These are phyloP conservation scores for Globisporangium carolinianum DNA, from an alignment of 352 stramenopile species.

Conservation along the genomic window DNA sequence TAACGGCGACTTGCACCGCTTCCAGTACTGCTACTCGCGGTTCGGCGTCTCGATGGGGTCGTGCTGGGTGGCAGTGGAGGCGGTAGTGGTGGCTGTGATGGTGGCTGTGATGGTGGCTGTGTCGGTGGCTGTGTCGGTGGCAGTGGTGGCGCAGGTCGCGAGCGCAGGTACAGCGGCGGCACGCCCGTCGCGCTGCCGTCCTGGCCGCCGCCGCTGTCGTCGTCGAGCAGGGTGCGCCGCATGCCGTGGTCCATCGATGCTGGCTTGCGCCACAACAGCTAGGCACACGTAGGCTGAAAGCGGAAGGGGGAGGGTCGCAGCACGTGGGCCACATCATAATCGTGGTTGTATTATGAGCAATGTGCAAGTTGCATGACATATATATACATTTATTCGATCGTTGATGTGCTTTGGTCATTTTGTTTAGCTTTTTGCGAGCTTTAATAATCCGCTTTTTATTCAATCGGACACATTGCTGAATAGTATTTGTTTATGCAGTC, in stretches of 20 bases:
- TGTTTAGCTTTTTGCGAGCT: too few species aligned
- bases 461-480: too few species aligned
- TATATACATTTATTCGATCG: not conserved
- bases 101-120: not conserved
- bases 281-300: too few species aligned
- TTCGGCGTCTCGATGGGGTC: constrained; percentile 5
- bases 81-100: not conserved
- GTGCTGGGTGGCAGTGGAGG: not conserved
- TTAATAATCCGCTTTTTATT: too few species aligned
- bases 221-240: constrained; percentile 11
- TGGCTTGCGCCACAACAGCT: not conserved
- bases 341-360: not conserved
- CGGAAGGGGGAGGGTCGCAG: not conserved
- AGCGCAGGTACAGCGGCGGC: constrained; percentile 5
- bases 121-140: not conserved
- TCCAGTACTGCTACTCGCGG: not conserved
- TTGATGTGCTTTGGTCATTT: too few species aligned
- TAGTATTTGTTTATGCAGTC: too few species aligned
- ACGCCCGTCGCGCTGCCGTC: constrained; percentile 2
- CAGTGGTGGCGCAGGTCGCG: constrained; percentile 2
- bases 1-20: not conserved
- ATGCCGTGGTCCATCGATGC: constrained; percentile 7
- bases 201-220: constrained; percentile 3
- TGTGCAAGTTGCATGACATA: not conserved
- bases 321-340: not conserved